These are phyloP conservation scores for Diplodia intermedia DNA, from an alignment of 2,329 filamentous ascomycete species.

Conservation along the genomic window DNA sequence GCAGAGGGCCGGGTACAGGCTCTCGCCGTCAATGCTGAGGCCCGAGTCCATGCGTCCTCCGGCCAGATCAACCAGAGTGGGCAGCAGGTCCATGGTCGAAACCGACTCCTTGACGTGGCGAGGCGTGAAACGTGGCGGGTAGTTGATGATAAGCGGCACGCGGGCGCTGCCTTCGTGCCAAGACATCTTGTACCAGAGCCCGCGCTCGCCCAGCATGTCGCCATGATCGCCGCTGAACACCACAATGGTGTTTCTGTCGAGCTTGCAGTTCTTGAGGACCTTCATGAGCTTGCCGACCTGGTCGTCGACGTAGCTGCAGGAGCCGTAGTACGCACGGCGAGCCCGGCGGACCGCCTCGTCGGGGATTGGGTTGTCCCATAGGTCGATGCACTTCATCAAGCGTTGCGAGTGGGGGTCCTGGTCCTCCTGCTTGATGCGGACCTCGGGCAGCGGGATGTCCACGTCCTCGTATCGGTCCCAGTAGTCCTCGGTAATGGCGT, in stretches of 20 bases:
- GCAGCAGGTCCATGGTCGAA: slow-evolving; percentile 87
- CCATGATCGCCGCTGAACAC: slow-evolving; percentile 94
- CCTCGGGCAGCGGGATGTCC: slow-evolving; percentile 82
- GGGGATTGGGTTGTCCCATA: slow-evolving; percentile 82
- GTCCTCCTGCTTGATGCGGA: slow-evolving; percentile 78
- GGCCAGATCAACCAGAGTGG: slow-evolving; percentile 84
- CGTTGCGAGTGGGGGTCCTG: slow-evolving; percentile 88
- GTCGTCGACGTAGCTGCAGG: slow-evolving; percentile 92
- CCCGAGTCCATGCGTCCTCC: slow-evolving; percentile 71
- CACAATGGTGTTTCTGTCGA: slow-evolving; percentile 86
- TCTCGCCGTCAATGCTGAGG: slow-evolving; percentile 86
- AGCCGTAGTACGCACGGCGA: slow-evolving; percentile 87
- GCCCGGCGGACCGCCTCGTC: slow-evolving; percentile 87
- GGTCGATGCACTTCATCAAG: slow-evolving; percentile 82
- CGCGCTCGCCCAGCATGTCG: slow-evolving; percentile 93
- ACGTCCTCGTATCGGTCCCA: slow-evolving; percentile 92
- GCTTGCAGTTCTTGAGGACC: slow-evolving; percentile 77
- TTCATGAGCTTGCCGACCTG: slow-evolving; percentile 83
- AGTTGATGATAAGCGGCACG: slow-evolving; percentile 84
- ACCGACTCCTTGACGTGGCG: slow-evolving; percentile 83
- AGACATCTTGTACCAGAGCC: slow-evolving; percentile 97
- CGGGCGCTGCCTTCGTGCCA: slow-evolving; percentile 93
- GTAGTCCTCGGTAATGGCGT: slow-evolving; percentile 91
- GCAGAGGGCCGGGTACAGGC: slow-evolving; percentile 78
- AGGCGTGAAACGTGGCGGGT: slow-evolving; percentile 76